A percentile compares a stretch with the other conserved stretches of the same genome.
Conservation (phyloP, 768 basidiomycete species). For the Pisolithus microcarpus region DNA sequence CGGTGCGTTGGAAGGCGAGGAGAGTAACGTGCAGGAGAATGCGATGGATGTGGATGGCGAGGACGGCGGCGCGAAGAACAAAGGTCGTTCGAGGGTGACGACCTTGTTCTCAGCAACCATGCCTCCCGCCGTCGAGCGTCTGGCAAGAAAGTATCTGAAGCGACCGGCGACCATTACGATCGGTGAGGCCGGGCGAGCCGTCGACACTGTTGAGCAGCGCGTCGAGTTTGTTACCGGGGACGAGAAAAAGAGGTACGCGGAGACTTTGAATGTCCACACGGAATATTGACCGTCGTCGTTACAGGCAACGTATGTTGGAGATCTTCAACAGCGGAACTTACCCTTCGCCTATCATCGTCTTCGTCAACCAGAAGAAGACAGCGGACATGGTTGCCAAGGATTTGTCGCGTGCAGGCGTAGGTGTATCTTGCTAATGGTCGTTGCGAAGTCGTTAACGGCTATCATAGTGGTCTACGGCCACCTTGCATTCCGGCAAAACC, state of each 20-base stretch:
- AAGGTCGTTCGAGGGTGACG: slow-evolving; percentile 83
- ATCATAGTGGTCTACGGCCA: slow-evolving; percentile 77
- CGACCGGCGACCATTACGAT: slow-evolving; percentile 95
- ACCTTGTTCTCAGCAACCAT: slow-evolving; percentile 98
- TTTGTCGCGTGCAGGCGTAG: slow-evolving; percentile 77
- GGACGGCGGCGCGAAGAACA: slow-evolving; percentile 38
- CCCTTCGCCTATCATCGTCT: slow-evolving; percentile 91
- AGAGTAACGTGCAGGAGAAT: slow-evolving; percentile 41
- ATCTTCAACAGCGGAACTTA: slow-evolving; percentile 84
- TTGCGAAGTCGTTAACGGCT: slow-evolving; percentile 5
- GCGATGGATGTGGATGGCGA: slow-evolving; percentile 74
- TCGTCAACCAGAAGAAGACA: slow-evolving; percentile 99
- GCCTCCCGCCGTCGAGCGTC: slow-evolving; percentile 93
- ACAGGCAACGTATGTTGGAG: slow-evolving; percentile 77
- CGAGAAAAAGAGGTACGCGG: slow-evolving; percentile 89
- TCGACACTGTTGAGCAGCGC: slow-evolving; percentile 94
- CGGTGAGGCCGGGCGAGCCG: slow-evolving; percentile 95
- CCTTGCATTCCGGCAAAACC: slow-evolving; percentile 94
- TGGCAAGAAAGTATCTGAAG: slow-evolving; percentile 90
- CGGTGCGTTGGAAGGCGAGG: slow-evolving; percentile 84
- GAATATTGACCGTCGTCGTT: slow-evolving; percentile 7
- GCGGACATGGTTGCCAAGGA: slow-evolving; percentile 98
- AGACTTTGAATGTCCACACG: slow-evolving; percentile 1
- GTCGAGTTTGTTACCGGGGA: slow-evolving; percentile 91
- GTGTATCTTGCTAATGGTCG: slow-evolving; percentile 22